Evolutionary conservation across 1,284 basidiomycete species (phyloP), one percentile per base, ranked within the genome.

Genomic region (Malassezia obtusa): DNA sequence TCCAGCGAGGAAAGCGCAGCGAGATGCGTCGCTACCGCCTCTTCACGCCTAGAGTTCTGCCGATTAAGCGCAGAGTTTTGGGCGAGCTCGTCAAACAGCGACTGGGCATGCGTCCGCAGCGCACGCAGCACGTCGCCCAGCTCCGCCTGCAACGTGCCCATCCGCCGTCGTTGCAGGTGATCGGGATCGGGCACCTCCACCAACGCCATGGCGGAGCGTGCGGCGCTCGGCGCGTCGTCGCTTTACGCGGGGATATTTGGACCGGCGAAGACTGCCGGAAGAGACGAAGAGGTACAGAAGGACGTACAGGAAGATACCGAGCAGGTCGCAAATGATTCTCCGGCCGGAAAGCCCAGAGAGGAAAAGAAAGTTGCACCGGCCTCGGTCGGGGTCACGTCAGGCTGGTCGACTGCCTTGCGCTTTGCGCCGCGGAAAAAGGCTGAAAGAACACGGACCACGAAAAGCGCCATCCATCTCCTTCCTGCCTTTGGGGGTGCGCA

Each of bases 371-470:
- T n/a, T n/a, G n/a, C n/a, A n/a, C 30, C 3, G 6, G 30, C 8
- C 30, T 14, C 3, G 30, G 8, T 14, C 2, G 26, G 22, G 14
- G 11, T 21, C 9, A 17, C 19, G 10, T 1, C 24, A n/a, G 4
- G n/a, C 22, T 68, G 66, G 66, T 66, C 64, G n/a, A 59, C 64
- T 28, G 57, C 66, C 8, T 55, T 68, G 15, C 59, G 62, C 0
- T 68, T 68, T 38, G 64, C 62, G 10, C 67, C 67, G 1, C 52
- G 65, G 8, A 46, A 46, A 28, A 26, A 26, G 32, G 22, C 36
- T 2, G 30, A 31, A 9, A 9, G 30, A 11, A 14, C 30, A 14
- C 30, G 30, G 10, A 31, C 30, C 11, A 31, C 30, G 6, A 31
- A 31, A 31, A 31, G 30, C 8, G 30, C 30, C 30, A 31, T 31